These are phyloP conservation scores for Albophoma yamanashiensis DNA, from an alignment of 2,329 filamentous ascomycete species.

Conservation along the genomic window DNA sequence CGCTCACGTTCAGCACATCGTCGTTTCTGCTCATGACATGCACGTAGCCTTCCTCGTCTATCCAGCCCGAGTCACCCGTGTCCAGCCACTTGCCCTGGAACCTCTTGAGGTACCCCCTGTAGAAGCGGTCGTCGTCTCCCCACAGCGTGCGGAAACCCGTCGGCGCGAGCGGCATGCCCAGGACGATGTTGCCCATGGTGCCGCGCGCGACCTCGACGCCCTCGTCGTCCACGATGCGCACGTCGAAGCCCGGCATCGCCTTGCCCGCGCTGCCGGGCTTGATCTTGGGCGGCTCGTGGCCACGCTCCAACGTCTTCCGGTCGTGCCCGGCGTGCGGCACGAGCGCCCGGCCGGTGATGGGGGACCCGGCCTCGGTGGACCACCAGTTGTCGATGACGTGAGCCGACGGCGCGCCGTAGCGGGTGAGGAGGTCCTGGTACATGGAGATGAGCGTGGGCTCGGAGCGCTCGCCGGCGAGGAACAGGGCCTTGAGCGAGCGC, in stretches of 20 bases:
- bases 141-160: constrained; percentile 81
- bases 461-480: constrained; percentile 80
- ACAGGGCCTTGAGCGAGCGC: constrained; percentile 61
- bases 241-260: constrained; percentile 84
- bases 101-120: constrained; percentile 71
- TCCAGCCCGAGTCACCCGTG: constrained; percentile 81
- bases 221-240: constrained; percentile 71
- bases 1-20: constrained; percentile 93
- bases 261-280: constrained; percentile 85
- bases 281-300: constrained; percentile 39
- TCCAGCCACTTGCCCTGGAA: constrained; percentile 80
- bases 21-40: constrained; percentile 58
- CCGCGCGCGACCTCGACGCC: constrained; percentile 61
- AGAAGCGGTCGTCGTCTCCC: constrained; percentile 78
- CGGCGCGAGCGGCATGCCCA: constrained; percentile 71
- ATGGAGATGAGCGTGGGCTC: constrained; percentile 76
- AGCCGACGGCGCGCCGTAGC: constrained; percentile 52
- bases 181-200: constrained; percentile 84
- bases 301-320: constrained; percentile 30
- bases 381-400: constrained; percentile 51
- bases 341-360: constrained; percentile 45
- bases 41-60: constrained; percentile 63
- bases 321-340: constrained; percentile 47
- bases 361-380: constrained; percentile 48
- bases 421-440: constrained; percentile 63